Percentiles rank a stretch among this genome's conserved stretches.
Evolutionary conservation across 306 rosid species (phyloP).

Genomic region (Boehmeria nivea): DNA sequence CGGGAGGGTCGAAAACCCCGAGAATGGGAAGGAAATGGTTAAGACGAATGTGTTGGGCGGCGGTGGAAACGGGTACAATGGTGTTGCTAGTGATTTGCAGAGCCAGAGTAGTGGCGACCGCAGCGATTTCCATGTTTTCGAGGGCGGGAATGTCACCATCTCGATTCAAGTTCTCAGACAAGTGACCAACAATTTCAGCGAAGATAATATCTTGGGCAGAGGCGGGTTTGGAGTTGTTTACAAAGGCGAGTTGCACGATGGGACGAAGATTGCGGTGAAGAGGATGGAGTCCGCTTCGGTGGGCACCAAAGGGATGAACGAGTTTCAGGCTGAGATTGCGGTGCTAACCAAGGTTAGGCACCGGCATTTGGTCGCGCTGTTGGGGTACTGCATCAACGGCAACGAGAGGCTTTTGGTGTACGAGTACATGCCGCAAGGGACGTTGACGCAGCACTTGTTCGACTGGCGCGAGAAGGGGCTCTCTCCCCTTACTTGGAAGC

Average conservation of each 20-base stretch:
- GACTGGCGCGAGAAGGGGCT: slow-evolving; percentile 51
- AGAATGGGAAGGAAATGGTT: slow-evolving; percentile 40
- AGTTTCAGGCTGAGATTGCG: slow-evolving; percentile 81
- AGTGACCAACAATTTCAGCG: slow-evolving; percentile 66
- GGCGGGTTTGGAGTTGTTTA: slow-evolving; percentile 96
- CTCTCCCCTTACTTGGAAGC: slow-evolving; percentile 76
- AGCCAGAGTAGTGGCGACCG: slow-evolving; percentile 72
- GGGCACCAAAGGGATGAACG: slow-evolving; percentile 72
- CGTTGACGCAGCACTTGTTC: slow-evolving; percentile 71
- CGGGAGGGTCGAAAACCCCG: slow-evolving; percentile 55
- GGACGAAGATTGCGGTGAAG: slow-evolving; percentile 85
- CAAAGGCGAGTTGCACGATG: slow-evolving; percentile 75
- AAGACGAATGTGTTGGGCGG: slow-evolving; percentile 43
- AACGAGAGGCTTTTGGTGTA: slow-evolving; percentile 81
- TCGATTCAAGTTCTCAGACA: slow-evolving; percentile 68
- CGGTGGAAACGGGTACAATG: slow-evolving; percentile 46
- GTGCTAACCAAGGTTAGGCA: slow-evolving; percentile 85
- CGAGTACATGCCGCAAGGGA: slow-evolving; percentile 90
- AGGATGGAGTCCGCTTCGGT: slow-evolving; percentile 71
- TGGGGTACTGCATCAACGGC: slow-evolving; percentile 80
- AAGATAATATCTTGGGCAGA: slow-evolving; percentile 68
- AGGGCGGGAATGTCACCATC: slow-evolving; percentile 63
- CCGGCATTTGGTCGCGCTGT: slow-evolving; percentile 82
- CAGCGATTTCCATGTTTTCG: slow-evolving; percentile 46
- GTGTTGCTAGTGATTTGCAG: slow-evolving; percentile 58